Evolutionary conservation across 441 rosid genomes (phyloP), one percentile per base, ranked within the genome.

Genomic region (Erysimum pusillum): DNA sequence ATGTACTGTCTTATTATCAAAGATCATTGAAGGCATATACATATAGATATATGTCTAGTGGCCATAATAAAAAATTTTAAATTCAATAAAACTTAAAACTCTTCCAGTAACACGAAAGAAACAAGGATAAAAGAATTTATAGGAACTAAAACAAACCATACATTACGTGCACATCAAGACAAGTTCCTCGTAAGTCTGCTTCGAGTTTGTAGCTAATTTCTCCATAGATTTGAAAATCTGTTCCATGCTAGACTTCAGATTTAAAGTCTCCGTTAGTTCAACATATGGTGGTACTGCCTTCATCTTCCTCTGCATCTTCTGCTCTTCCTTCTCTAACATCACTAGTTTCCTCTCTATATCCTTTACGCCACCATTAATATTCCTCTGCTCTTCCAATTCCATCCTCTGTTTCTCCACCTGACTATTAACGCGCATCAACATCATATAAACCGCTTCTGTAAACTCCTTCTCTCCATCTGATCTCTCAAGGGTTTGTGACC

Each of bases 141-240:
- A 62, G 34, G 11, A 69, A 52, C n/a, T 10, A 35, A 35, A 34
- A 12, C 28, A 45, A 70, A 54, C 4, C 0, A 3, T 45, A n/a
- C 58, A 49, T 72, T 66, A 78, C 74, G 77, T 25, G 65, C 68
- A 64, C 4, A 57, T 1, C 62, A 71, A 71, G 73, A 32, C 61
- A 67, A 87, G 80, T 41, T 77, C 84, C 31, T 82, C 75, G 17
- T 75, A 86, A 59, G 63, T 82, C 75, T 75, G 76, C 73, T 66
- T 79, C 22, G 65, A 84, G 31, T 69, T 51, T 49, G 61, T 51
- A 20, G 86, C 86, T 18, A 80, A 73, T 56, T 70, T 84, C 72
- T 86, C 88, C 79, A 83, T 32, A 32, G 85, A 82, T 80, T 61
- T 63, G 71, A 88, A 83, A 22, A 69, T 65, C 71, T 80, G 73